phyloP scores from a whole-genome alignment of 257 asterid genomes.

The Thymus quinquecostatus region DNA sequence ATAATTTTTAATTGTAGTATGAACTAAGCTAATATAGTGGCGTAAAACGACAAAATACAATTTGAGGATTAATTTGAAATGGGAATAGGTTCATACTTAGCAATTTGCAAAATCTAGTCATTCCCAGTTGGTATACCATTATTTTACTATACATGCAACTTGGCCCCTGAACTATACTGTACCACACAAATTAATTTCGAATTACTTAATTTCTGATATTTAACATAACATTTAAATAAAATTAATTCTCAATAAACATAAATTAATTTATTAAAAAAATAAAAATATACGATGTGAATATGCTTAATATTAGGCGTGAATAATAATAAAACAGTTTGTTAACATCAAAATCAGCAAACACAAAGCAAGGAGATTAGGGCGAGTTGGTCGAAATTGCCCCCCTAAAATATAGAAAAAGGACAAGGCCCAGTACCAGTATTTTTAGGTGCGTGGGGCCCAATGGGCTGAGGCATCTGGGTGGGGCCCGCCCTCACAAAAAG shows the following conservation, averaged over 20 bases:
- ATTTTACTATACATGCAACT: background rate
- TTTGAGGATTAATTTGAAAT: background rate
- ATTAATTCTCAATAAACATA: too few species aligned
- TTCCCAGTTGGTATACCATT: background rate
- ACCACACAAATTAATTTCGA: background rate
- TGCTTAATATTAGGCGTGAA: background rate
- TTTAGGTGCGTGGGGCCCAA: constrained; percentile 27
- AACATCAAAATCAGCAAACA: background rate
- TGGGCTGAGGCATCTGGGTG: background rate
- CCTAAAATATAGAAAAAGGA: background rate
- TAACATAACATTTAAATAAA: too few species aligned
- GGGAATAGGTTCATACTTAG: too few species aligned
- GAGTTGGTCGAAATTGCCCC: background rate
- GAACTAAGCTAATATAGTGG: background rate
- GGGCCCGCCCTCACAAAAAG: constrained; percentile 18
- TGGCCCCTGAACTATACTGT: background rate
- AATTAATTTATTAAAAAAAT: background rate
- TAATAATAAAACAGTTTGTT: background rate
- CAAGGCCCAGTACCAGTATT: too few species aligned
- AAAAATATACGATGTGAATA: background rate
- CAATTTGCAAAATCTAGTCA: constrained; percentile 2
- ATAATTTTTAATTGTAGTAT: background rate
- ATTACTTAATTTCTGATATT: too few species aligned
- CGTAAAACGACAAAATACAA: background rate
- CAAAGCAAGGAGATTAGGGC: background rate